Conservation (phyloP, 495 filamentous ascomycete species). For the Penicillium canariense region DNA sequence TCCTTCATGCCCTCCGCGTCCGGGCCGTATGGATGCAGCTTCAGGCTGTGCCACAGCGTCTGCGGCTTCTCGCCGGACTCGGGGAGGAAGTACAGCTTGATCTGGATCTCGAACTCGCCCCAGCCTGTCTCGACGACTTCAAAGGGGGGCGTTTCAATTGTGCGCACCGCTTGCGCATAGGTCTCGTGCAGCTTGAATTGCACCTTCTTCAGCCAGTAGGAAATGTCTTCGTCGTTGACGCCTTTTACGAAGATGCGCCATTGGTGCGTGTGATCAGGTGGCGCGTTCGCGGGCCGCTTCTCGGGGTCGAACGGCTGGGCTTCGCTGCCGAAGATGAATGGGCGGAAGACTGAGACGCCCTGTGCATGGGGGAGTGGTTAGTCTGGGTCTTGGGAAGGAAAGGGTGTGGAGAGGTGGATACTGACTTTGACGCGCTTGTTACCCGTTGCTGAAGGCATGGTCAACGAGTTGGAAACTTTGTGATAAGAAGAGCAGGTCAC, state of each 20-base stretch:
- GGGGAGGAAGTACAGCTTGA: constrained; percentile 86
- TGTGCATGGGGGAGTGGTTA: constrained; percentile 32
- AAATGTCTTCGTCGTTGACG: constrained; percentile 80
- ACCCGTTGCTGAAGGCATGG: constrained; percentile 55
- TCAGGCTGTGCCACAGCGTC: constrained; percentile 84
- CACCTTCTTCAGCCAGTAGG: constrained; percentile 94
- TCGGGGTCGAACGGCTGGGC: constrained; percentile 72
- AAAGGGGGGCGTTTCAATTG: constrained; percentile 74
- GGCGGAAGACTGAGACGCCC: constrained; percentile 71
- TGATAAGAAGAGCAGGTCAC: background rate
- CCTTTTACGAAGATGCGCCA: constrained; percentile 93
- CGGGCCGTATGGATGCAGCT: constrained; percentile 84
- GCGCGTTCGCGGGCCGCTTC: constrained; percentile 58
- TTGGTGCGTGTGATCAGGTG: constrained; percentile 84
- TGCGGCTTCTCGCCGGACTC: constrained; percentile 87
- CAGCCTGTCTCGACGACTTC: constrained; percentile 89
- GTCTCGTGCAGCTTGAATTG: constrained; percentile 98
- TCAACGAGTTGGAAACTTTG: constrained; percentile 3
- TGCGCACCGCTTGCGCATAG: constrained; percentile 82
- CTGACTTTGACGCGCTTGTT: constrained; percentile 59
- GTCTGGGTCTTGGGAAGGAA: background rate
- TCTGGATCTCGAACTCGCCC: constrained; percentile 95
- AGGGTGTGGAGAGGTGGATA: background rate
- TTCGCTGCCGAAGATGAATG: constrained; percentile 79
- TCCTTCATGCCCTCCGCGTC: constrained; percentile 72